Conservation (phyloP, 2,329 filamentous ascomycete species). For the Nigrospora oryzae region DNA sequence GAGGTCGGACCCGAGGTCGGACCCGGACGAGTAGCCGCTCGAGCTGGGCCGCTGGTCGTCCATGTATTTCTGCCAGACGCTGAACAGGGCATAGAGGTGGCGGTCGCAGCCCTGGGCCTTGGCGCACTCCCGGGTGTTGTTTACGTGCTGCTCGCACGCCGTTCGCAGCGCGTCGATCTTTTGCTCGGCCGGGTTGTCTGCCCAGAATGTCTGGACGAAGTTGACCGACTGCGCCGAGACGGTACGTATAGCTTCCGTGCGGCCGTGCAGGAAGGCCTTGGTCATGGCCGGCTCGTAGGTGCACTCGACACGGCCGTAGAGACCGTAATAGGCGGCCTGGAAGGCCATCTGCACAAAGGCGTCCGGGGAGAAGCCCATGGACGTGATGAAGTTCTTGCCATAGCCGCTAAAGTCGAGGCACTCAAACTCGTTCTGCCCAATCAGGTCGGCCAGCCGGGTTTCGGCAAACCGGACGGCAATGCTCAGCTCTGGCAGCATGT, state of each 20-base stretch:
- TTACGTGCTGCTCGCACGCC: conserved; percentile 76
- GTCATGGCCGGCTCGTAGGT: conserved; percentile 99
- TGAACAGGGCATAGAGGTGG: conserved; percentile 89
- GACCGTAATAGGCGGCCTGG: conserved; percentile 93
- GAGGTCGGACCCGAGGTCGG: conserved; percentile 38
- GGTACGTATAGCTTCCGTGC: conserved; percentile 85
- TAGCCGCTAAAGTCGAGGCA: conserved; percentile 84
- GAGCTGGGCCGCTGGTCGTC: conserved; percentile 58
- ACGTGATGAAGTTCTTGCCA: conserved; percentile 96
- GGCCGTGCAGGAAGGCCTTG: conserved; percentile 84
- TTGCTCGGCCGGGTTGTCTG: conserved; percentile 69
- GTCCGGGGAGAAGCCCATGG: conserved; percentile 93
- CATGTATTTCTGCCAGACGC: conserved; percentile 84
- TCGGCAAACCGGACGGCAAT: conserved; percentile 93
- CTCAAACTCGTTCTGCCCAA: conserved; percentile 93
- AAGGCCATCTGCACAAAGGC: conserved; percentile 99
- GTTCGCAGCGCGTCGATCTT: conserved; percentile 82
- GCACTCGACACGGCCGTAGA: conserved; percentile 89
- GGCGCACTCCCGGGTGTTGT: conserved; percentile 73
- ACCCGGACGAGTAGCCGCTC: conserved; percentile 54
- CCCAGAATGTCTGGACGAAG: conserved; percentile 93
- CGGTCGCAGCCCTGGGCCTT: conserved; percentile 88
- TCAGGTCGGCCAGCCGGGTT: conserved; percentile 85
- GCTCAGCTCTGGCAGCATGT: conserved; percentile 85
- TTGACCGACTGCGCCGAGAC: conserved; percentile 78